These are phyloP conservation scores for Cladophialophora immunda DNA, from an alignment of 2,329 filamentous ascomycete species.

Conservation along the genomic window DNA sequence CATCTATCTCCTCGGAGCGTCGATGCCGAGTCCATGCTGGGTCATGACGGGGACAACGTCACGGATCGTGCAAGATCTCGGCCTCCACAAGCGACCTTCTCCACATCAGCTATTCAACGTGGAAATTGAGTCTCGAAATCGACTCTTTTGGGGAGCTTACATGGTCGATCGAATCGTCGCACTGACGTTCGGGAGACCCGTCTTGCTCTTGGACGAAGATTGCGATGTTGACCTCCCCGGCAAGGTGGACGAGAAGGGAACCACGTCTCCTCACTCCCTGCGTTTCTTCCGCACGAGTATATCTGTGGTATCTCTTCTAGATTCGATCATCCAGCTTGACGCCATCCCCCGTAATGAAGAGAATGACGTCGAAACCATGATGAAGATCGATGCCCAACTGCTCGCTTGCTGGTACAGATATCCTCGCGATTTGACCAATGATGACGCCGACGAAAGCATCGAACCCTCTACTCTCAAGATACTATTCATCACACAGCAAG, in stretches of 20 bases:
- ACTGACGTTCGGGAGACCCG: not conserved
- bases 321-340: not conserved
- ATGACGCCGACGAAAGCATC: not conserved
- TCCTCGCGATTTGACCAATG: not conserved
- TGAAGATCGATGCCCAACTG: not conserved
- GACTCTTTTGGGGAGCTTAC: not conserved
- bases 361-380: not conserved
- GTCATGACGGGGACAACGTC: not conserved
- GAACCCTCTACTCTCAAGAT: not conserved
- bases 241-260: not conserved
- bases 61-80: not conserved
- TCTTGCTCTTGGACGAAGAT: not conserved
- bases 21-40: not conserved
- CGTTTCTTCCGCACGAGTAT: not conserved
- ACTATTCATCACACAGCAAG: constrained; percentile 47
- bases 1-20: not conserved
- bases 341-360: not conserved
- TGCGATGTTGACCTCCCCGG: not conserved
- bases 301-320: not conserved
- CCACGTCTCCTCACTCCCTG: not conserved
- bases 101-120: not conserved
- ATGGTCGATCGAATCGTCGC: not conserved
- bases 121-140: not conserved
- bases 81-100: not conserved
- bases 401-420: not conserved